A percentile compares a stretch with the other conserved stretches of the same genome.
Conservation (phyloP, 1,284 basidiomycete species). For the Cutaneotrichosporon sp. region DNA sequence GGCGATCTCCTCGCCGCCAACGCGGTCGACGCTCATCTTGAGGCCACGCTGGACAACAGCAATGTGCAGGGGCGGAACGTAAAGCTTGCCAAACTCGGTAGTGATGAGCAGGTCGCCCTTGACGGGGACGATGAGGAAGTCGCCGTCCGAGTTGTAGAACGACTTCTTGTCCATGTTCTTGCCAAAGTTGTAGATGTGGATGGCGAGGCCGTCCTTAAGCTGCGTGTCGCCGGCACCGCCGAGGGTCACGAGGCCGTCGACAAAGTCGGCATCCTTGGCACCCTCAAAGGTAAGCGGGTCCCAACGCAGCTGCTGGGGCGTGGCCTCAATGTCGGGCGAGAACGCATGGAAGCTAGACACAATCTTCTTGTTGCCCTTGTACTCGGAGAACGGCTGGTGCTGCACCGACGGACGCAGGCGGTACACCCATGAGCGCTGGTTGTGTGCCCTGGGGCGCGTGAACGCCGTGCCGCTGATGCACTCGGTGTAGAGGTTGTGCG, state of each 20-base stretch:
- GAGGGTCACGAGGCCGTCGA: slow-evolving; percentile 60
- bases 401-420: slow-evolving; percentile 60
- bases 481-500: slow-evolving; percentile 60
- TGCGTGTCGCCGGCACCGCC: slow-evolving; percentile 62
- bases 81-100: slow-evolving; percentile 64
- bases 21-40: slow-evolving; percentile 55
- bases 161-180: slow-evolving; percentile 60
- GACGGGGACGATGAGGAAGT: slow-evolving; percentile 63
- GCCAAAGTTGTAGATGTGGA: slow-evolving; percentile 61
- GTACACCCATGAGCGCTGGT: slow-evolving; percentile 50
- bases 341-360: slow-evolving; percentile 7
- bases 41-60: slow-evolving; percentile 61
- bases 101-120: slow-evolving; percentile 62
- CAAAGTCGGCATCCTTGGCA: slow-evolving; percentile 53
- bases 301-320: slow-evolving; percentile 63
- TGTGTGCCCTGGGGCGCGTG: slow-evolving; percentile 54
- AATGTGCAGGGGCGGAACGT: slow-evolving; percentile 61
- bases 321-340: slow-evolving; percentile 33
- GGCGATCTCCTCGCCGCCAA: neutral
- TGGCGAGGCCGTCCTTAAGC: slow-evolving; percentile 57
- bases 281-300: slow-evolving; percentile 50
- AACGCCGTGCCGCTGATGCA: slow-evolving; percentile 58
- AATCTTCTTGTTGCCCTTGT: slow-evolving; percentile 8
- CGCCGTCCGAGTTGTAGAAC: slow-evolving; percentile 63
- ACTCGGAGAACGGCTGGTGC: slow-evolving; percentile 43